phyloP scores from a whole-genome alignment of 1,139 yeast genomes.

The Suhomyces bribrorum region DNA sequence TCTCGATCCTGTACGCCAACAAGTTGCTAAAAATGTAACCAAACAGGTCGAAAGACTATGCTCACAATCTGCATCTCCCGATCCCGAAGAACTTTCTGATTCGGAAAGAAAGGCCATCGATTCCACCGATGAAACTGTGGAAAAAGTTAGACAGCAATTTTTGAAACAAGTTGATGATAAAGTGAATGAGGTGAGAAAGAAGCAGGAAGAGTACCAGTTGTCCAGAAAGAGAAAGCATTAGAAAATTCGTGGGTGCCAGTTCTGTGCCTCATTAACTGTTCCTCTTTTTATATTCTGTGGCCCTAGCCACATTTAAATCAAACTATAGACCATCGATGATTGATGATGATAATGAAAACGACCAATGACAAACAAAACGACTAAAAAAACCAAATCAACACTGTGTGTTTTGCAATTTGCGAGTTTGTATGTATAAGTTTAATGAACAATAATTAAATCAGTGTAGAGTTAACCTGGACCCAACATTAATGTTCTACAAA shows the following conservation, averaged over 20 bases:
- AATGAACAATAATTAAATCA: neutral
- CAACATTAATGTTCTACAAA: no score
- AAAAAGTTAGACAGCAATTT: slow-evolving; percentile 21
- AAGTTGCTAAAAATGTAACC: slow-evolving; percentile 25
- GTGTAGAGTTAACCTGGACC: no score
- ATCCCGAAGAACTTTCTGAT: slow-evolving; percentile 13
- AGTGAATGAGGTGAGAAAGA: slow-evolving; percentile 17
- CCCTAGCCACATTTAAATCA: neutral
- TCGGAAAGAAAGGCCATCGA: slow-evolving; percentile 1
- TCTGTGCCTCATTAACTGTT: no score
- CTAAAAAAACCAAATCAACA: neutral
- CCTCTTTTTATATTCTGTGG: neutral
- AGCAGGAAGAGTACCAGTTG: slow-evolving; percentile 15
- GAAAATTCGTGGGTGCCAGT: no score
- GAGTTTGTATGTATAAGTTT: neutral
- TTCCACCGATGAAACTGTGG: slow-evolving; percentile 17
- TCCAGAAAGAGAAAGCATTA: slow-evolving; percentile 11
- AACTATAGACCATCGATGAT: neutral
- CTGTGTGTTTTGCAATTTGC: neutral
- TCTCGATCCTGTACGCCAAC: slow-evolving; percentile 22
- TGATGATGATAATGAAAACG: no score
- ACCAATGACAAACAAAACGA: no score
- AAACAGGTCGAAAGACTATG: slow-evolving; percentile 24
- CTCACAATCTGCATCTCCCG: slow-evolving; percentile 17
- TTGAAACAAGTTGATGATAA: slow-evolving; percentile 26